Conservation (phyloP, 495 filamentous ascomycete species). For the Pyrenula massariospora region DNA sequence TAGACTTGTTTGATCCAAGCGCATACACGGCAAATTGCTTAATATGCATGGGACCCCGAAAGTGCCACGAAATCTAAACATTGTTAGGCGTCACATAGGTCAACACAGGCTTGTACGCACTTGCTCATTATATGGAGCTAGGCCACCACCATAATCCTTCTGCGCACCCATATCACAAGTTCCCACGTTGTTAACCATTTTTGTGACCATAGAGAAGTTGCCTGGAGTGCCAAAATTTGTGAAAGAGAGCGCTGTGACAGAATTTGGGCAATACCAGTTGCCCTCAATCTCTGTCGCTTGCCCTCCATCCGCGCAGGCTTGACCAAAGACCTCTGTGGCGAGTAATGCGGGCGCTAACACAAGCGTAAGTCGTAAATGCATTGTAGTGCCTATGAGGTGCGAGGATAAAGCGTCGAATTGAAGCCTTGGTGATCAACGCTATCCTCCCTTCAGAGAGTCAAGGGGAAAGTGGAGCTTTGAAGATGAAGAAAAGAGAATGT, state of each 20-base stretch:
- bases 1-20: conserved; percentile 17
- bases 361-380: neutral
- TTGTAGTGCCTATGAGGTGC: neutral
- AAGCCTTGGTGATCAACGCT: neutral
- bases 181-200: conserved; percentile 44
- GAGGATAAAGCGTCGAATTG: neutral
- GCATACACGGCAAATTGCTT: conserved; percentile 54
- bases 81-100: conserved; percentile 3
- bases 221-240: conserved; percentile 41
- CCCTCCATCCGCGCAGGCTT: neutral
- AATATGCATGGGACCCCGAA: conserved; percentile 54
- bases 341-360: neutral
- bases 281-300: conserved; percentile 12
- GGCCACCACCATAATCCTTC: conserved; percentile 35
- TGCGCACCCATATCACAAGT: conserved; percentile 33
- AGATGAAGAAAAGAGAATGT: neutral
- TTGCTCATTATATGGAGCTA: conserved; percentile 56
- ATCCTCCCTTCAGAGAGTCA: neutral
- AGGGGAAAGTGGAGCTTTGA: neutral
- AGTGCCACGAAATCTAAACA: conserved; percentile 42
- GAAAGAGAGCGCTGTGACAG: conserved; percentile 49
- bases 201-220: conserved; percentile 43
- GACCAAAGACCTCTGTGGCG: neutral
- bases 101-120: conserved; percentile 26
- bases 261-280: conserved; percentile 43